Evolutionary conservation across 441 rosid species (phyloP), one percentile per base, ranked within the genome.

Genomic region (Rhodomyrtus psidioides): DNA sequence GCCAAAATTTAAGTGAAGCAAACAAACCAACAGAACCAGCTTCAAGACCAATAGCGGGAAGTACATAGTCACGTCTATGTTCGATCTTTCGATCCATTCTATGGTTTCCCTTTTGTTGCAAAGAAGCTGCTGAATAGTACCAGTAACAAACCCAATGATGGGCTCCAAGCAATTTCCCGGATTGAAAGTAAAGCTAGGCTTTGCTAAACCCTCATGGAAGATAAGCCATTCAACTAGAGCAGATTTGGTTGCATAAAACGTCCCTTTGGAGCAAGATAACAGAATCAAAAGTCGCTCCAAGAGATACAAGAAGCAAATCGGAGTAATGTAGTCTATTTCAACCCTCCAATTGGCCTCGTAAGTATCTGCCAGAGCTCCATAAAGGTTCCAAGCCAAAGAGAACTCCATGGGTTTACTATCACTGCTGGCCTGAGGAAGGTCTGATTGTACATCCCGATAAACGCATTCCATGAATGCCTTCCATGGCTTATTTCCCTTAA

Each of bases 221-320:
- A 85, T 83, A 19, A 88, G 81, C 89, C 91, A 91, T 58, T 90
- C 91, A 70, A 89, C 75, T 49, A 91, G 91, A 62, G 92, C 87
- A 85, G 90, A 89, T 65, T 88, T 89, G 1, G 93, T 88, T 6
- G 90, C 84, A 59, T 59, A 53, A 55, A 89, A 76, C 55, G 17
- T 83, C n/a, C 91, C 91, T 27, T 84, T 70, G 49, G n/a, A 53
- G 79, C 10, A 84, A 39, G 91, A 86, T 23, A 88, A 51, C 44
- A 88, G 70, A 76, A 90, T 54, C 74, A 91, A 82, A 30, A 82
- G 88, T 27, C 91, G 90, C 83, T 93, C 93, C 8, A 91, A 28
- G 28, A 93, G 90, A 89, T 91, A 93, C 60, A 91, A 21, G 85
- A 93, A 91, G 86, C 94, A 90, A 19, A 28, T 62, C 6, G 92